These are phyloP conservation scores for Ceratocystis colombiana DNA, from an alignment of 2,329 filamentous ascomycete genomes.

Conservation along the genomic window DNA sequence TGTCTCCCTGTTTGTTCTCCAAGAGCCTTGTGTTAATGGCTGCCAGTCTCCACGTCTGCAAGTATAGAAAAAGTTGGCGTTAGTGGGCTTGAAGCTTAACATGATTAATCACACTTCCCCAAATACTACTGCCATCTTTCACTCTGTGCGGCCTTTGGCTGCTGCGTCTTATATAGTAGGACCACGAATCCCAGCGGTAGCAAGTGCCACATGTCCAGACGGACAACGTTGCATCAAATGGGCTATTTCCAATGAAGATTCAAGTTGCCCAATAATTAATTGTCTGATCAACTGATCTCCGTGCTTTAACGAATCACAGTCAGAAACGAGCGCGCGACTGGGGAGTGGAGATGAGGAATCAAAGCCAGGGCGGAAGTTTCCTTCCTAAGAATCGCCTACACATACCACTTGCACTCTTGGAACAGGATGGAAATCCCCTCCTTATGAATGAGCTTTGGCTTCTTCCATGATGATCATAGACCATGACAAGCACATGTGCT, in stretches of 20 bases:
- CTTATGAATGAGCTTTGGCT: background rate
- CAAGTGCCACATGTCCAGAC: slow-evolving; percentile 1
- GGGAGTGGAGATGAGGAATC: background rate
- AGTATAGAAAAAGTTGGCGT: too few relatives aligned
- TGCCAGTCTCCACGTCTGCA: too few relatives aligned
- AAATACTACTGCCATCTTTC: background rate
- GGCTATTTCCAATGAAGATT: background rate
- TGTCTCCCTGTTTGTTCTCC: background rate
- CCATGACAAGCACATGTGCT: background rate
- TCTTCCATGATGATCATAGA: background rate
- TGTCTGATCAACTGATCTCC: slow-evolving; percentile 5
- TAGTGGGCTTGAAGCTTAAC: too few relatives aligned
- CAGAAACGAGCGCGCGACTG: background rate
- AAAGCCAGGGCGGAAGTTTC: background rate
- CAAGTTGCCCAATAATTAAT: slow-evolving; percentile 6
- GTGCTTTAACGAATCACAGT: background rate
- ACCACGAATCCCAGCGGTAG: slow-evolving; percentile 1
- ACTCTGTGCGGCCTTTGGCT: background rate
- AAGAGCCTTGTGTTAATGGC: background rate
- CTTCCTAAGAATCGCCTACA: background rate
- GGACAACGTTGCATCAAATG: slow-evolving; percentile 4
- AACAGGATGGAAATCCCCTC: background rate
- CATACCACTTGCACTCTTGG: background rate
- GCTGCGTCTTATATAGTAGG: background rate
- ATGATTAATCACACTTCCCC: background rate